Conservation (phyloP, 495 filamentous ascomycete species). For the Aspergillus bridgeri region DNA sequence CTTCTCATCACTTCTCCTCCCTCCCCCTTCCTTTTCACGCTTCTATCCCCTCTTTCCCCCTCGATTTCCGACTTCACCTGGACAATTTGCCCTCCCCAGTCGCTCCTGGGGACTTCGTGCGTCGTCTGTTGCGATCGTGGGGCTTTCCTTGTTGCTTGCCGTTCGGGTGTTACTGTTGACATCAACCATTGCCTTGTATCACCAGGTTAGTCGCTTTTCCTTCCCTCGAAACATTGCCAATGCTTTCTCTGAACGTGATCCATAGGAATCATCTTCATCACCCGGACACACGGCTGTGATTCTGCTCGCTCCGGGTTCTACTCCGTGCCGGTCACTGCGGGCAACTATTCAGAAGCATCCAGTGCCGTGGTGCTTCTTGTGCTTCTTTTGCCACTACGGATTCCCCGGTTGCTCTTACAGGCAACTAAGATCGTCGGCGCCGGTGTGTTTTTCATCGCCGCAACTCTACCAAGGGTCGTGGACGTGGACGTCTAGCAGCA, state of each 20-base stretch:
- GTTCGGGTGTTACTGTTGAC: conserved; percentile 2
- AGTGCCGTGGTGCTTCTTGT: too few species aligned
- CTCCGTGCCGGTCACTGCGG: neutral
- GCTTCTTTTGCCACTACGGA: too few species aligned
- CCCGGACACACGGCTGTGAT: neutral
- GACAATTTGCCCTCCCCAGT: too few species aligned
- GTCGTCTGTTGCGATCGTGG: conserved; percentile 11
- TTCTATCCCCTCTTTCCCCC: conserved; percentile 2
- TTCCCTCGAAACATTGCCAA: neutral
- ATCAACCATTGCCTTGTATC: conserved; percentile 1
- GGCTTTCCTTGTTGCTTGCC: conserved; percentile 3
- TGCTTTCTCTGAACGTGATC: conserved; percentile 1
- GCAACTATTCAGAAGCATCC: too few species aligned
- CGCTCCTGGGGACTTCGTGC: neutral
- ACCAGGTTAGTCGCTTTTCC: conserved; percentile 10
- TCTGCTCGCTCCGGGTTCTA: neutral
- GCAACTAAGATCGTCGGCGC: too few species aligned
- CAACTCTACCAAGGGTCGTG: too few species aligned
- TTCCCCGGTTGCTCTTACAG: too few species aligned
- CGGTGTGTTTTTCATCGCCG: too few species aligned
- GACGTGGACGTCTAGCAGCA: too few species aligned
- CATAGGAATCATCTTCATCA: neutral
- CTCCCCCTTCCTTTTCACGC: neutral
- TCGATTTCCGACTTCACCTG: neutral
- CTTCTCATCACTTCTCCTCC: neutral